A percentile compares a stretch with the other conserved stretches of the same genome.
Evolutionary conservation across 2,329 filamentous ascomycete genomes (phyloP).

Genomic region (Aspergillus alliaceus): DNA sequence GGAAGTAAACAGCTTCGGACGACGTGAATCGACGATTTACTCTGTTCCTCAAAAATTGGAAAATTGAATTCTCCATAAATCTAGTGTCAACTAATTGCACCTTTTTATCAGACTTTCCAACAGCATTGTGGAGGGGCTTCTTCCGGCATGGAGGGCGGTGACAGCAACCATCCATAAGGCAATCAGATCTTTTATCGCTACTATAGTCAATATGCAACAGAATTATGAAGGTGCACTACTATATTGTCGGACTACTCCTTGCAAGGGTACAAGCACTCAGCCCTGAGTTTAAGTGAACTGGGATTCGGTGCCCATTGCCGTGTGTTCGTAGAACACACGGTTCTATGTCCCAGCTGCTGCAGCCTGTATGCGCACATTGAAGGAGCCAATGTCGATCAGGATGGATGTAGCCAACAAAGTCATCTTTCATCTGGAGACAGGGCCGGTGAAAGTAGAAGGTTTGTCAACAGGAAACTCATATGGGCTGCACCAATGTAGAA

Average conservation of each 20-base stretch:
- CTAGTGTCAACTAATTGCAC: not conserved
- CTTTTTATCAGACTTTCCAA: not conserved
- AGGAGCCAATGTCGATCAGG: no score
- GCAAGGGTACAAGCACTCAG: no score
- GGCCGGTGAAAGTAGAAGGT: not conserved
- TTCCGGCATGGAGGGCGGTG: not conserved
- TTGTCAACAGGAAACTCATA: not conserved
- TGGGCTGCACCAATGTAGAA: not conserved
- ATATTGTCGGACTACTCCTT: not conserved
- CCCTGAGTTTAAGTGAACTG: no score
- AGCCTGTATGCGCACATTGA: not conserved
- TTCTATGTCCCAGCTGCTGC: not conserved
- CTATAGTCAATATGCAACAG: not conserved
- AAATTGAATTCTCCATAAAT: not conserved
- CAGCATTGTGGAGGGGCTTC: not conserved
- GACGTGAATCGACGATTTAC: not conserved
- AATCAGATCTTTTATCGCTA: not conserved
- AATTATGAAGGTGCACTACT: not conserved
- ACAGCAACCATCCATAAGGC: not conserved
- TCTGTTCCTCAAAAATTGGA: not conserved
- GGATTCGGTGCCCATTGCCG: no score
- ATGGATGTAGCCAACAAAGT: no score
- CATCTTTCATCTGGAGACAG: no score
- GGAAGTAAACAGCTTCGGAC: not conserved
- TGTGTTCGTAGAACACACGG: no score